Base-by-base conservation (phyloP, 441 rosid species). In the Euphorbia celastroides region DNA sequence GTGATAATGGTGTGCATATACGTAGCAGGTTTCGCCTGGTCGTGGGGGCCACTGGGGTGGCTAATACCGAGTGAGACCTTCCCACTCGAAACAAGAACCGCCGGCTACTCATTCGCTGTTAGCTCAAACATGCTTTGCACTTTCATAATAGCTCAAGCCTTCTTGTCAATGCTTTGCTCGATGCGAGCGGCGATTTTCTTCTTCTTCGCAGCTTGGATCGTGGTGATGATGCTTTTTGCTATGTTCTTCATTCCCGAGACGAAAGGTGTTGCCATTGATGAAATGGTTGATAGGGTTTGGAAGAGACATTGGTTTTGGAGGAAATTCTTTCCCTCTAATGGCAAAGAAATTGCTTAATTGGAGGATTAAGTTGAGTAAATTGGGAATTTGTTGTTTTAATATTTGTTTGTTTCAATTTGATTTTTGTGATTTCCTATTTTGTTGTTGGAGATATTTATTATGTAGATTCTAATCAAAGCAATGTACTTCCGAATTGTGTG, bases 61-160 rank as follows among this genome's bases (percentile, higher is more conserved):
- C 14, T 57, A n/a, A n/a, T n/a, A n/a, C n/a, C n/a, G n/a, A n/a
- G n/a, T n/a, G n/a, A n/a, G n/a, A n/a, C n/a, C n/a, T 62, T 62
- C 36, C 66, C 66, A 16, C 66, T 62, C 2, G 66, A 62, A 78
- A 87, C 86, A 2, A 74, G 96, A 65, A 76, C 93, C 0, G 80
- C 86, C 1, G 95, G 95, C 2, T 83, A 70, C 36, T 85, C 89
- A 0, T 74, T 82, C 28, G 82, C 86, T 0, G 82, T 88, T 5
- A 80, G 91, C 73, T 78, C 87, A 19, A 89, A 87, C 81, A 79
- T 86, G 92, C 68, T 86, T 60, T 90, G 83, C 83, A 87, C 96
- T 0, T 86, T 89, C 66, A 59, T 87, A 17, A 75, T 87, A 1
- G 92, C 90, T 13, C 90, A 88, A 64, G 88, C 85, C 9, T 87